A percentile compares a stretch with the other conserved stretches of the same genome.
Conservation (phyloP, 257 asterid genomes). For the Solanum sparsipilum region DNA sequence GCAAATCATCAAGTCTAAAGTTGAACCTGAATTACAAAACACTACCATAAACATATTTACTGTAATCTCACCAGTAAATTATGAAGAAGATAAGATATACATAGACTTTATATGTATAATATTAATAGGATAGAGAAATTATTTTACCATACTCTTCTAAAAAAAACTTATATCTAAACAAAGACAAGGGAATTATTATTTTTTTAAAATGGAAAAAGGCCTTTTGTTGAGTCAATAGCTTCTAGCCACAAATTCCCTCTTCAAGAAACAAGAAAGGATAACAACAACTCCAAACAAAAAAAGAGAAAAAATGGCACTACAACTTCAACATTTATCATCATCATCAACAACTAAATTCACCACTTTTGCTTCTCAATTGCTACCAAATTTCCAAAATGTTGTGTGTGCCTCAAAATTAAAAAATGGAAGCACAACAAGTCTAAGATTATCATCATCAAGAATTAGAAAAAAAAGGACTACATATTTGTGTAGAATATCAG, state of each 20-base stretch:
- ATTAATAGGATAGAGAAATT: too few species aligned
- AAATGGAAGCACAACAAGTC: background rate
- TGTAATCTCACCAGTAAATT: background rate
- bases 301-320: conserved; percentile 22
- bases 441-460: conserved; percentile 9
- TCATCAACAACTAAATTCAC: conserved; percentile 2
- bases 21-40: background rate
- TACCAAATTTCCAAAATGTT: conserved; percentile 3
- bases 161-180: background rate
- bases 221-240: background rate
- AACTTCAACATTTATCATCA: conserved; percentile 13
- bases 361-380: background rate
- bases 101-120: too few species aligned
- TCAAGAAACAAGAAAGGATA: background rate
- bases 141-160: too few species aligned
- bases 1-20: background rate
- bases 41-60: background rate
- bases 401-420: conserved; percentile 9
- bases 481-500: conserved; percentile 19
- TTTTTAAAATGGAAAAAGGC: too few species aligned
- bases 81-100: too few species aligned
- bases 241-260: background rate
- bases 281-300: background rate
- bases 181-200: background rate
- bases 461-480: background rate